phyloP scores from a whole-genome alignment of 202 grass and related monocot species.

The Musa balbisiana region DNA sequence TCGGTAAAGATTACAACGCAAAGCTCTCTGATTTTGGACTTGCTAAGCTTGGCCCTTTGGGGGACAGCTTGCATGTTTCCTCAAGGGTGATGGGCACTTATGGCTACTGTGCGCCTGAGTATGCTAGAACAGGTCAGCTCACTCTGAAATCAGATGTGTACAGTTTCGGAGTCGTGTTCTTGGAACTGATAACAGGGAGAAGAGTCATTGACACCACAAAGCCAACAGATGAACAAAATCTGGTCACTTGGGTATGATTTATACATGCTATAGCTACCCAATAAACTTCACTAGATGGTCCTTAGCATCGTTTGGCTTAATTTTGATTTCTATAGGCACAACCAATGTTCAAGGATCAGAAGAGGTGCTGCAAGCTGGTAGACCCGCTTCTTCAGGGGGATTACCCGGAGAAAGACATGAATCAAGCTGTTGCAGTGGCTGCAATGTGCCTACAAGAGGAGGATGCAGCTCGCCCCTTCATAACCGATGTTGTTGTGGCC shows the following conservation, averaged over 20 bases:
- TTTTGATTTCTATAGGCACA: slow-evolving; percentile 37
- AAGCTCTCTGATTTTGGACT: slow-evolving; percentile 84
- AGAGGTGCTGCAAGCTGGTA: slow-evolving; percentile 40
- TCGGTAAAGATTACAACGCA: slow-evolving; percentile 55
- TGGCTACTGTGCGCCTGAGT: slow-evolving; percentile 79
- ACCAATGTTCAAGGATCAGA: slow-evolving; percentile 58
- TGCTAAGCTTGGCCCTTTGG: slow-evolving; percentile 45
- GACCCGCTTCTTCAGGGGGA: slow-evolving; percentile 63
- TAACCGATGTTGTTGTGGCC: slow-evolving; percentile 60
- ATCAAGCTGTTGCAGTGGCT: slow-evolving; percentile 59
- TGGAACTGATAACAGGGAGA: slow-evolving; percentile 78
- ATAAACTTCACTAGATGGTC: neutral
- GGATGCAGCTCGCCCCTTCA: slow-evolving; percentile 45
- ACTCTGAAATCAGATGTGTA: slow-evolving; percentile 76
- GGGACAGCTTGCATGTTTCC: slow-evolving; percentile 35
- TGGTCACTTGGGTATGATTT: slow-evolving; percentile 63
- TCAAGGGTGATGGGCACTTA: slow-evolving; percentile 74
- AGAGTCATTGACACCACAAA: slow-evolving; percentile 49
- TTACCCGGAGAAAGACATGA: slow-evolving; percentile 47
- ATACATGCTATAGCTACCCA: neutral
- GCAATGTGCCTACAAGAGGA: slow-evolving; percentile 81
- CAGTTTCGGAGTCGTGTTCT: slow-evolving; percentile 69
- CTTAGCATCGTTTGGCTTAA: neutral
- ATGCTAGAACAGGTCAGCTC: slow-evolving; percentile 45
- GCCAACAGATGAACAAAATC: slow-evolving; percentile 43